These are phyloP conservation scores for Dactylellina sp. DNA, from an alignment of 2,329 filamentous ascomycete species.

Conservation along the genomic window DNA sequence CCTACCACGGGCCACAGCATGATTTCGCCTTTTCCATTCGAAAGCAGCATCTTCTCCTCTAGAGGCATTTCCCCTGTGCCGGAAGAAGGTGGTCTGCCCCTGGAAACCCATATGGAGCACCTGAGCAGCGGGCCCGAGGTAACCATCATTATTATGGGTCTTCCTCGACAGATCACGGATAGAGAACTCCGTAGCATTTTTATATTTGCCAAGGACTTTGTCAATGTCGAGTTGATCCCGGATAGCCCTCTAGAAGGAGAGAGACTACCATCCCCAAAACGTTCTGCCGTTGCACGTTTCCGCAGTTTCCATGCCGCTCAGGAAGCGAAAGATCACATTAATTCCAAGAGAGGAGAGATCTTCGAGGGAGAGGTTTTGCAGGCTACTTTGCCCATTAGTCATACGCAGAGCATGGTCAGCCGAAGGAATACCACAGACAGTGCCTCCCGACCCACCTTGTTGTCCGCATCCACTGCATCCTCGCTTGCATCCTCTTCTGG, in stretches of 20 bases:
- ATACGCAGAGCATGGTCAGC: constrained; percentile 35
- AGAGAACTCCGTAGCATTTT: constrained; percentile 59
- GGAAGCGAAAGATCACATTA: constrained; percentile 59
- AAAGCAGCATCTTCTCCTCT: constrained; percentile 53
- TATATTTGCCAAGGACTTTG: constrained; percentile 59
- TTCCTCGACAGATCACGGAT: constrained; percentile 58
- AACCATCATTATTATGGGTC: constrained; percentile 58
- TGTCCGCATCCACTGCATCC: constrained; percentile 44
- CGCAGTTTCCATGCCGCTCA: constrained; percentile 58
- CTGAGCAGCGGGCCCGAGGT: constrained; percentile 42
- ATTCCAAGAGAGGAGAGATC: constrained; percentile 54
- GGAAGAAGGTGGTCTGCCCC: constrained; percentile 46
- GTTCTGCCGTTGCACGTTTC: constrained; percentile 59
- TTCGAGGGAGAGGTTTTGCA: constrained; percentile 56
- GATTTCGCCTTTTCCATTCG: constrained; percentile 56
- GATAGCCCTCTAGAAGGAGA: constrained; percentile 54
- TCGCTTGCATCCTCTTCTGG: constrained; percentile 41
- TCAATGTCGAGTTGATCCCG: constrained; percentile 52
- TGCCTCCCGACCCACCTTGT: constrained; percentile 39
- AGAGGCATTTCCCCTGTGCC: constrained; percentile 55
- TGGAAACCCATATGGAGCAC: constrained; percentile 22
- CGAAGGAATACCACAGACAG: constrained; percentile 55
- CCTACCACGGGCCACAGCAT: constrained; percentile 56
- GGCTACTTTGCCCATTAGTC: constrained; percentile 42
- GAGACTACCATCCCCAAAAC: constrained; percentile 50